These are phyloP conservation scores for Pezicula carpinea DNA, from an alignment of 2,329 filamentous ascomycete species.

Conservation along the genomic window DNA sequence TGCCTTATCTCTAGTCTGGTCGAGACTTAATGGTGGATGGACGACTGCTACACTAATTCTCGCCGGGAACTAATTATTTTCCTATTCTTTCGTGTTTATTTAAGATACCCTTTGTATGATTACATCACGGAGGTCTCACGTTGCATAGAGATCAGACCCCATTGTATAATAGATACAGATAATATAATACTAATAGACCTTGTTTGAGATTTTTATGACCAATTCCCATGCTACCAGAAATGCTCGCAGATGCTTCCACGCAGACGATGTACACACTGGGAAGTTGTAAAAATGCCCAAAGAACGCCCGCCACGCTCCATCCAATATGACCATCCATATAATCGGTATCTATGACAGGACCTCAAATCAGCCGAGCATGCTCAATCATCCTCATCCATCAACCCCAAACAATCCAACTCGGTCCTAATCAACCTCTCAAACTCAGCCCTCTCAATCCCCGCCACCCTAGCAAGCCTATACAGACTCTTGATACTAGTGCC, in stretches of 20 bases:
- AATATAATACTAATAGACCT: no score
- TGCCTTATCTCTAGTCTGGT: no score
- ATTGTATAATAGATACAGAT: no score
- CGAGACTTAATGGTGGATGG: no score
- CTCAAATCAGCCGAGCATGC: not conserved
- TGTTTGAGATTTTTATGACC: no score
- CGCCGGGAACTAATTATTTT: no score
- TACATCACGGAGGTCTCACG: not conserved
- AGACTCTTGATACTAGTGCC: conserved; percentile 73
- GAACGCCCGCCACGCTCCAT: not conserved
- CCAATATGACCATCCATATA: not conserved
- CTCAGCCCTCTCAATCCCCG: conserved; percentile 69
- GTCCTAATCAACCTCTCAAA: conserved; percentile 68
- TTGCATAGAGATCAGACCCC: no score
- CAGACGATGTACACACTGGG: not conserved
- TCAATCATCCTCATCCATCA: conserved; percentile 54
- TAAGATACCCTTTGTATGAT: no score
- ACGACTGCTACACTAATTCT: no score
- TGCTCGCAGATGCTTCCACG: not conserved
- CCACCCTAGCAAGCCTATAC: conserved; percentile 63
- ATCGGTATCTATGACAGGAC: no score
- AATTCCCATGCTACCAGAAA: not conserved
- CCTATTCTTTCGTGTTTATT: no score
- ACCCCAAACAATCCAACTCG: conserved; percentile 64
- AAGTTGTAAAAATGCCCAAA: not conserved